These are phyloP conservation scores for Cladosporium sp. DNA, from an alignment of 2,329 filamentous ascomycete genomes.

Conservation along the genomic window DNA sequence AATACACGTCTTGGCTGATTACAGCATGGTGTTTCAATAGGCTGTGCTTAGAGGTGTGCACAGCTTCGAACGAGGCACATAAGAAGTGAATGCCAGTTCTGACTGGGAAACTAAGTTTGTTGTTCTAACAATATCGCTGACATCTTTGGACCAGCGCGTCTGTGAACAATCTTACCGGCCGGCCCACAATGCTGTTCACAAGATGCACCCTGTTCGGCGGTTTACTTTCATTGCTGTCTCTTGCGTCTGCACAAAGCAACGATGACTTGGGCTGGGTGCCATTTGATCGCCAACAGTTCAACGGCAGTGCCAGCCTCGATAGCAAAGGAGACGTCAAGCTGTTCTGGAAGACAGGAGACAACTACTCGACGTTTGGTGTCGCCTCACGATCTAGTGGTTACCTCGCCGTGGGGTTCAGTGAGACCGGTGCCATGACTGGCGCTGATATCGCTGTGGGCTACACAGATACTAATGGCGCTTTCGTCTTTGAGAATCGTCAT, in stretches of 20 bases:
- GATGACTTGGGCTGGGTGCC: slow-evolving; percentile 15
- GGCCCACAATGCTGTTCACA: neutral
- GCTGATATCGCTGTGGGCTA: slow-evolving; percentile 19
- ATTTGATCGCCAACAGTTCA: slow-evolving; percentile 16
- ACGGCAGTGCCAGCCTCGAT: slow-evolving; percentile 16
- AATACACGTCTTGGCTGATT: neutral
- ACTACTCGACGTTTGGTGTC: slow-evolving; percentile 18
- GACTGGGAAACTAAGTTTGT: too few species aligned
- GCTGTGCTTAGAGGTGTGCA: neutral
- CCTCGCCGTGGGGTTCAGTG: slow-evolving; percentile 19
- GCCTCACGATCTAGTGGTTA: slow-evolving; percentile 20
- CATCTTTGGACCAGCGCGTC: too few species aligned
- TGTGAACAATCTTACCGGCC: too few species aligned
- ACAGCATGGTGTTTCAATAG: neutral
- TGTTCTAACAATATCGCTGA: too few species aligned
- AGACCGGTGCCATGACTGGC: slow-evolving; percentile 21
- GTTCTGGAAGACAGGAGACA: slow-evolving; percentile 19
- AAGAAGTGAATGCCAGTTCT: too few species aligned
- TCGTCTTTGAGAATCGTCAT: slow-evolving; percentile 18
- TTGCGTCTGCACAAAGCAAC: slow-evolving; percentile 12
- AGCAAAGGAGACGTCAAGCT: slow-evolving; percentile 16
- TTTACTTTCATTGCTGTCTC: neutral
- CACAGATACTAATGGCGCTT: slow-evolving; percentile 13
- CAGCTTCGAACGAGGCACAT: too few species aligned
- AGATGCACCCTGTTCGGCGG: neutral